A percentile compares a stretch with the other conserved stretches of the same genome.
phyloP scores from a whole-genome alignment of 768 basidiomycete genomes.

The Leccinum pellstonianum region DNA sequence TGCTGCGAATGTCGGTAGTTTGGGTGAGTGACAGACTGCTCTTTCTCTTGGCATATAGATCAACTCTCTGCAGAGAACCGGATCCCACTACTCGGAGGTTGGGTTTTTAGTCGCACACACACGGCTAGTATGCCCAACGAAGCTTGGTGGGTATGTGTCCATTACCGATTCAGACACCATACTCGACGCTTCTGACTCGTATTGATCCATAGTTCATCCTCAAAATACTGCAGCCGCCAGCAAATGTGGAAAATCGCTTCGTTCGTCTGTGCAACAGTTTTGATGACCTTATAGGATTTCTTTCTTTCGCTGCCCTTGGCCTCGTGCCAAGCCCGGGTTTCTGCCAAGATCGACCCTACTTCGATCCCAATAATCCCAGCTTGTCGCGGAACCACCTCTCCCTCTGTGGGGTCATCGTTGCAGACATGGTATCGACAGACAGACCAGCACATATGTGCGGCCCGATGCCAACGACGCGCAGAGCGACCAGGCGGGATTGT shows the following conservation, averaged over 20 bases:
- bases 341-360: constrained; percentile 5
- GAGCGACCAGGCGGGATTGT: constrained; percentile 12
- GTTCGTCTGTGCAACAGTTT: constrained; percentile 32
- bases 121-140: constrained; percentile 24
- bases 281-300: constrained; percentile 31
- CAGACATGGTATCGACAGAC: constrained; percentile 17
- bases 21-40: constrained; percentile 1
- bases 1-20: constrained; percentile 9
- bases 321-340: constrained; percentile 21
- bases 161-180: too few species aligned
- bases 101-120: constrained; percentile 31
- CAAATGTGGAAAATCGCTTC: constrained; percentile 29
- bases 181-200: not conserved
- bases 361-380: not conserved
- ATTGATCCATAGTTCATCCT: constrained; percentile 5
- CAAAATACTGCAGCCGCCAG: constrained; percentile 8
- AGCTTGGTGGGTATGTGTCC: constrained; percentile 33
- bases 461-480: constrained; percentile 5
- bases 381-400: constrained; percentile 21
- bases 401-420: constrained; percentile 20
- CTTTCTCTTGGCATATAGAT: not conserved
- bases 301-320: constrained; percentile 26
- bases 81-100: constrained; percentile 30
- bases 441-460: not conserved
- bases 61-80: constrained; percentile 11